Conservation (phyloP, 148 eudicot species). For the Vaccinium vitisidaea region DNA sequence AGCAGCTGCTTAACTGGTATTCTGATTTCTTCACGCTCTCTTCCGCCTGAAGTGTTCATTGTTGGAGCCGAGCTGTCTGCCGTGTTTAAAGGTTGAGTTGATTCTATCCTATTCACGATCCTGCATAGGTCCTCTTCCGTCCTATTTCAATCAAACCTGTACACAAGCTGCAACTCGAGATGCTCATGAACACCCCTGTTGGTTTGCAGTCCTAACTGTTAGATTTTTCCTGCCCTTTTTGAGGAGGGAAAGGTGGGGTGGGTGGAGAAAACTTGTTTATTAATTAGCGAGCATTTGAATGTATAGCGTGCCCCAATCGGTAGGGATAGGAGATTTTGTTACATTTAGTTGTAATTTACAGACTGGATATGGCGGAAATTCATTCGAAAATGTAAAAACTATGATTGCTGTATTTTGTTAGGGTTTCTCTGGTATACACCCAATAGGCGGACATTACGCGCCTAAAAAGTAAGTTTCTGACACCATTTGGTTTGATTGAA, state of each 20-base stretch:
- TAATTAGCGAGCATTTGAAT: not conserved
- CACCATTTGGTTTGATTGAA: too few species aligned
- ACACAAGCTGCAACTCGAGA: not conserved
- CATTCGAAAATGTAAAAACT: not conserved
- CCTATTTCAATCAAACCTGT: not conserved
- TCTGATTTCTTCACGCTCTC: not conserved
- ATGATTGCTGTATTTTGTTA: not conserved
- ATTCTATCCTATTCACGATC: not conserved
- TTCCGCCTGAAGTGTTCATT: not conserved
- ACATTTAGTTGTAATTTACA: not conserved
- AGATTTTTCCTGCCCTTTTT: not conserved
- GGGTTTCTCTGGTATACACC: too few species aligned
- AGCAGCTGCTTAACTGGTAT: not conserved
- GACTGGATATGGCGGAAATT: not conserved
- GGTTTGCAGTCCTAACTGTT: not conserved
- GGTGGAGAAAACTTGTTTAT: not conserved
- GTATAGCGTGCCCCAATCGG: not conserved
- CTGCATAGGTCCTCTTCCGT: not conserved
- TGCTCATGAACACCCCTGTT: not conserved
- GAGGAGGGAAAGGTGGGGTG: not conserved
- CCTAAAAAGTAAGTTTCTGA: too few species aligned
- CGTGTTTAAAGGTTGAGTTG: not conserved
- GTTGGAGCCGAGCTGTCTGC: not conserved
- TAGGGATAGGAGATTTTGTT: slow-evolving; percentile 2
- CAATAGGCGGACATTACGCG: too few species aligned